Percentiles rank a stretch among this genome's conserved stretches.
Conservation (phyloP, 2,329 filamentous ascomycete species). For the Bertia moriformis region DNA sequence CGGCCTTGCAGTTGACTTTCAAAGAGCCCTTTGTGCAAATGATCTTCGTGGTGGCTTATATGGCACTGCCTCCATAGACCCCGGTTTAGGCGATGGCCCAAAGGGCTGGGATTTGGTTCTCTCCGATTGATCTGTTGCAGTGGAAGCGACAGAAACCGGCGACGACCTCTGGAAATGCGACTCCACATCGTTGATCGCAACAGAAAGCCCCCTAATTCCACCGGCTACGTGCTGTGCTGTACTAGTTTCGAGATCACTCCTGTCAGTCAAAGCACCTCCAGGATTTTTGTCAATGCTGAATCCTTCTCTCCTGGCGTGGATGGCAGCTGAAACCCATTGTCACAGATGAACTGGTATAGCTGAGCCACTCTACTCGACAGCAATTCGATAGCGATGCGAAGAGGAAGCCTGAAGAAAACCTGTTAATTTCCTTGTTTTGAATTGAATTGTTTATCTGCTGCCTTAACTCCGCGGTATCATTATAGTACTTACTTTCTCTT, state of each 20-base stretch:
- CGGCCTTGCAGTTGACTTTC: slow-evolving; percentile 14
- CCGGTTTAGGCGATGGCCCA: too few species aligned
- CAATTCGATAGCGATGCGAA: slow-evolving; percentile 17
- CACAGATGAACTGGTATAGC: slow-evolving; percentile 21
- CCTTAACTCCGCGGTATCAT: not conserved
- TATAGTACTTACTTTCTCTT: slow-evolving; percentile 7
- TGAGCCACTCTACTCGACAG: slow-evolving; percentile 21
- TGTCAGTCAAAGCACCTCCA: not conserved
- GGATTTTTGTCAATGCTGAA: not conserved
- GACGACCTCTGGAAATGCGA: too few species aligned
- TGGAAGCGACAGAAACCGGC: too few species aligned
- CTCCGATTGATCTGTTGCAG: too few species aligned
- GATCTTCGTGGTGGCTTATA: slow-evolving; percentile 24
- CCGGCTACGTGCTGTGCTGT: too few species aligned
- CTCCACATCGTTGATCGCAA: too few species aligned
- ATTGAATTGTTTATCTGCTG: not conserved
- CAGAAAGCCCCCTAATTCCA: too few species aligned
- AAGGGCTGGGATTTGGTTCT: too few species aligned
- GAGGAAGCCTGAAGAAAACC: slow-evolving; percentile 12
- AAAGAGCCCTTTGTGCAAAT: slow-evolving; percentile 22
- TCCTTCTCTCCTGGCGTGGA: slow-evolving; percentile 10
- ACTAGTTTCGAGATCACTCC: too few species aligned
- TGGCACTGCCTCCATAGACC: too few species aligned
- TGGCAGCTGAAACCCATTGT: slow-evolving; percentile 20
- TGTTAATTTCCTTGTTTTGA: not conserved